Evolutionary conservation across 106 monocot genomes (phyloP), one percentile per base, ranked within the genome.

Genomic region (Dioscorea dumetorum): DNA sequence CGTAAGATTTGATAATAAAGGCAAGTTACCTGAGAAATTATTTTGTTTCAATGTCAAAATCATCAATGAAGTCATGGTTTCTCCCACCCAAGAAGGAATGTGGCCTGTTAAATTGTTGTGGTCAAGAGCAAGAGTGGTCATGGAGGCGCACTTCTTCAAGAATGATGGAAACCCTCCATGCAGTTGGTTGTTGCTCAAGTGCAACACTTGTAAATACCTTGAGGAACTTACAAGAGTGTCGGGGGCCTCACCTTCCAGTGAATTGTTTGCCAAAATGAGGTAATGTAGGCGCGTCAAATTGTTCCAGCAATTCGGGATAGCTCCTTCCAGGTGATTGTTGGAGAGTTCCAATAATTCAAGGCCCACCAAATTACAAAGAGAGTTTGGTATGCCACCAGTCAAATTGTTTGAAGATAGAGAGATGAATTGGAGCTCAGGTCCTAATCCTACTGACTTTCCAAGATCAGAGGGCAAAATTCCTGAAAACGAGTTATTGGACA

Each of bases 121-220:
- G 8, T 23, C n/a, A 61, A 61, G n/a, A 61, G 19, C 22, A 22
- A 61, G 21, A 24, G 24, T 61, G 10, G 23, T 13, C 3, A 61
- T 4, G 28, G 3, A 3, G 0, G 22, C 49, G 19, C 77, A 77
- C 12, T 68, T 20, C 24, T 64, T 56, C 50, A 82, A 62, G 33
- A 57, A 57, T 0, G 64, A 31, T 34, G 72, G 82, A 0, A 82
- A 12, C 7, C 60, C 33, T 22, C 82, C 77, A 50, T 32, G 2
- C 4, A 82, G 64, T 16, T 18, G 24, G 19, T 82, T 82, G 11
- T 53, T 50, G 3, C 50, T 52, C 16, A 82, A 58, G 19, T 70
- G 58, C 52, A 82, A 48, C 10, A 49, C 61, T 4, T 31, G 8
- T 8, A 77, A 77, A 0, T 2, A 51, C 1, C 13, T 34, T 0